Conservation (phyloP, 352 stramenopile species). For the Phytophthora chlamydospora region DNA sequence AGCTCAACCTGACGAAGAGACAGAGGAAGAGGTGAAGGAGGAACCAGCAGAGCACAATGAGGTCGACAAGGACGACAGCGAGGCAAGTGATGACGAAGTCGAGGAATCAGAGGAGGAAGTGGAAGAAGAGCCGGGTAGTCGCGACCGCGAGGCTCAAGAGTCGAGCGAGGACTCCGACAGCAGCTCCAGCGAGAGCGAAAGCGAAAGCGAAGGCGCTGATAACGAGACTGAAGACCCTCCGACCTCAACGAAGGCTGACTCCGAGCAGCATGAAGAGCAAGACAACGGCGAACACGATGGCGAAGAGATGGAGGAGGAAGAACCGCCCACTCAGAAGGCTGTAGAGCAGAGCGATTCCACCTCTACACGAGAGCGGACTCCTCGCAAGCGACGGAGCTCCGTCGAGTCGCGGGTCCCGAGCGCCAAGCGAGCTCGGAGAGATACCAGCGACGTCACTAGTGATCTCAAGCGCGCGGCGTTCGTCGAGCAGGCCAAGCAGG, state of each 20-base stretch:
- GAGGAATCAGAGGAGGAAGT: slow-evolving; percentile 15
- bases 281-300: slow-evolving; percentile 10
- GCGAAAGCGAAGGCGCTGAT: slow-evolving; percentile 12
- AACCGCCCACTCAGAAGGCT: not conserved
- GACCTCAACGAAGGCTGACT: slow-evolving; percentile 12
- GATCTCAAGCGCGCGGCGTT: slow-evolving; percentile 32
- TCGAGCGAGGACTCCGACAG: slow-evolving; percentile 11
- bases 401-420: not conserved
- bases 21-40: slow-evolving; percentile 11
- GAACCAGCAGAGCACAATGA: slow-evolving; percentile 8
- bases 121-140: slow-evolving; percentile 5
- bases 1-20: slow-evolving; percentile 26
- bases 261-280: slow-evolving; percentile 19
- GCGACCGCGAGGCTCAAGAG: not conserved
- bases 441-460: slow-evolving; percentile 1
- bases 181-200: slow-evolving; percentile 22
- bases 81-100: slow-evolving; percentile 1
- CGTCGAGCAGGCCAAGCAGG: slow-evolving; percentile 28
- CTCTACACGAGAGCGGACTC: not conserved
- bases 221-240: slow-evolving; percentile 19
- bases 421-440: slow-evolving; percentile 17
- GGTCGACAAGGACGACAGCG: slow-evolving; percentile 10
- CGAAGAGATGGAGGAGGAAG: slow-evolving; percentile 6
- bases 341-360: not conserved
- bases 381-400: slow-evolving; percentile 20